Conservation (phyloP, 345 rosid genomes). For the Populus nigra region DNA sequence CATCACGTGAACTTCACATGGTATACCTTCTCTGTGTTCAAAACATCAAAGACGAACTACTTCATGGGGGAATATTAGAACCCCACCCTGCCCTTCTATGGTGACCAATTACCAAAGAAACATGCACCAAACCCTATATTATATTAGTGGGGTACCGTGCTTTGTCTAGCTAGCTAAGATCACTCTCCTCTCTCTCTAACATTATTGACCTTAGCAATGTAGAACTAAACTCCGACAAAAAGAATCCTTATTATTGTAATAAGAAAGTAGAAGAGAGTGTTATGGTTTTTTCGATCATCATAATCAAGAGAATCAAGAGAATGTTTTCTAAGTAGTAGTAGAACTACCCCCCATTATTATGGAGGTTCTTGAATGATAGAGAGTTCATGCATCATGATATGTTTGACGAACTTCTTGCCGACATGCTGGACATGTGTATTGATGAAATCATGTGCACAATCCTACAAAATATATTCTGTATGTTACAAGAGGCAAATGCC, state of each 20-base stretch:
- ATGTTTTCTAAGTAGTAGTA: constrained; percentile 8
- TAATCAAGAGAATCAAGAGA: constrained; percentile 15
- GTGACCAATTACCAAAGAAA: neutral
- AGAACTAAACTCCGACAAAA: constrained; percentile 39
- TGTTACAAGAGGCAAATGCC: neutral
- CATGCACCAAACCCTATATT: neutral
- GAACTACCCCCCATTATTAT: neutral
- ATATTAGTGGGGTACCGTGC: neutral
- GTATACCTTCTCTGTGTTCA: constrained; percentile 9
- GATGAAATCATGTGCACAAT: constrained; percentile 14
- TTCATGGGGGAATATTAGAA: neutral
- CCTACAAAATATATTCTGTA: neutral
- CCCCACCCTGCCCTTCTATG: constrained; percentile 20
- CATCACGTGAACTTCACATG: constrained; percentile 48
- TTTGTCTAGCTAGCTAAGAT: neutral
- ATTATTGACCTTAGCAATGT: constrained; percentile 20
- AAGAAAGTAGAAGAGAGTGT: neutral
- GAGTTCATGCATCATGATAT: constrained; percentile 31
- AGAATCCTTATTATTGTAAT: constrained; percentile 30
- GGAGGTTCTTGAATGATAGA: constrained; percentile 7
- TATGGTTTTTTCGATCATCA: neutral
- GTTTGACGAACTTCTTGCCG: constrained; percentile 33
- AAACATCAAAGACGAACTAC: neutral
- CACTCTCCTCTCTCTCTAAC: neutral
- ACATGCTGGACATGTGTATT: constrained; percentile 23